Evolutionary conservation across 768 basidiomycete genomes (phyloP).

Genomic region (Cyclocybe cylindracea): DNA sequence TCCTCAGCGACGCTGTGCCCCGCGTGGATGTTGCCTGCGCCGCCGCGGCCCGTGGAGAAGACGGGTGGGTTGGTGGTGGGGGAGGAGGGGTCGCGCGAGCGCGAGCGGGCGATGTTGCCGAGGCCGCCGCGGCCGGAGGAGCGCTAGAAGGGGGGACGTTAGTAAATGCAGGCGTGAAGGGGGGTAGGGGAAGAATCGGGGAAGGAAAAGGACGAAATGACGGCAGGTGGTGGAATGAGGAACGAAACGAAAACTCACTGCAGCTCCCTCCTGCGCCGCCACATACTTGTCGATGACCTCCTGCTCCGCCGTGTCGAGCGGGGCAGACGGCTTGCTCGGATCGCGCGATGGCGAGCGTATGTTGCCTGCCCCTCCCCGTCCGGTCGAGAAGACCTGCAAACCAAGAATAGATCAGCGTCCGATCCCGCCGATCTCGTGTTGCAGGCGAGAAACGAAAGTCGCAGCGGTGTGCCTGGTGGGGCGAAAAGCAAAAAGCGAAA

Average conservation of each 20-base stretch:
- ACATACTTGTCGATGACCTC: slow-evolving; percentile 38
- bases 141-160: slow-evolving; percentile 29
- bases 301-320: slow-evolving; percentile 42
- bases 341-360: slow-evolving; percentile 78
- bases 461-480: not conserved
- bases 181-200: not conserved
- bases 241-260: slow-evolving; percentile 31
- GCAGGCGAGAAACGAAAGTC: not conserved
- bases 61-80: slow-evolving; percentile 16
- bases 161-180: too few species aligned
- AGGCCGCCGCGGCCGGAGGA: slow-evolving; percentile 67
- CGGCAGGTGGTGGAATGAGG: not conserved
- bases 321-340: slow-evolving; percentile 19
- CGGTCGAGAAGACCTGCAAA: slow-evolving; percentile 50
- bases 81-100: slow-evolving; percentile 43
- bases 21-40: slow-evolving; percentile 55
- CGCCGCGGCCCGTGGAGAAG: slow-evolving; percentile 64
- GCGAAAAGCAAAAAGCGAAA: not conserved
- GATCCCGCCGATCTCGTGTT: not conserved
- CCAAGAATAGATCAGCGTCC: slow-evolving; percentile 25
- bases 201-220: not conserved
- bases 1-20: slow-evolving; percentile 27
- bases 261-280: slow-evolving; percentile 26
- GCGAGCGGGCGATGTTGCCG: slow-evolving; percentile 64
- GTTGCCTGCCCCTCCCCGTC: slow-evolving; percentile 86